Conservation (phyloP, 2,329 filamentous ascomycete genomes). For the Aspergillus phoenicis region DNA sequence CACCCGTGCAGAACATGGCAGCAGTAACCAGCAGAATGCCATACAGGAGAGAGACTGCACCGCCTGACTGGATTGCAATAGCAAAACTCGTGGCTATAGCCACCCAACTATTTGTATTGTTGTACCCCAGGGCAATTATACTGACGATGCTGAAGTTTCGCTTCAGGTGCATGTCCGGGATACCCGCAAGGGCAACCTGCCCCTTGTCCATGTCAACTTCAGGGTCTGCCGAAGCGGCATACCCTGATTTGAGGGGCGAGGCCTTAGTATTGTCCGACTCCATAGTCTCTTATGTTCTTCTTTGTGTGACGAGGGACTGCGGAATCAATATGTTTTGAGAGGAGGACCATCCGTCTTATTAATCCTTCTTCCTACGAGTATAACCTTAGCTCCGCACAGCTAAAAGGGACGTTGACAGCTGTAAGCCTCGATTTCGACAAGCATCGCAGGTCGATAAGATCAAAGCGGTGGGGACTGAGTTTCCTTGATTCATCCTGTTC, state of each 20-base stretch:
- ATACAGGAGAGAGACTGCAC: constrained; percentile 25
- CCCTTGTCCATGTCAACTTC: constrained; percentile 25
- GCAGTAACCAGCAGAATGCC: constrained; percentile 25
- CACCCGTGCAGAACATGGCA: constrained; percentile 25
- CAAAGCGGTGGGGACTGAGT: neutral
- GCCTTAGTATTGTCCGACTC: constrained; percentile 14
- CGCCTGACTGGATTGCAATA: constrained; percentile 28
- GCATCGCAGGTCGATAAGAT: constrained; percentile 1
- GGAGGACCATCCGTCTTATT: constrained; percentile 1
- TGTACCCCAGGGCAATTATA: constrained; percentile 29
- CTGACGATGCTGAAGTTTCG: constrained; percentile 29
- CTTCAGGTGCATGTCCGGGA: constrained; percentile 24
- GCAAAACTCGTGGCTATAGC: constrained; percentile 30
- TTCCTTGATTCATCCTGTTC: constrained; percentile 11
- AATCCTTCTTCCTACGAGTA: neutral
- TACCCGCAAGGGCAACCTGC: constrained; percentile 22
- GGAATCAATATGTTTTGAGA: neutral
- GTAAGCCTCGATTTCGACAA: constrained; percentile 1
- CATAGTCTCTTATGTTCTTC: constrained; percentile 10
- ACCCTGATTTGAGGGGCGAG: constrained; percentile 7
- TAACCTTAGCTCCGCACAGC: neutral
- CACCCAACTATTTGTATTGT: constrained; percentile 30
- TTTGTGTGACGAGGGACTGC: neutral
- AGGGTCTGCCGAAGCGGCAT: constrained; percentile 5
- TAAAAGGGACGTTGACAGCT: neutral